phyloP scores from a whole-genome alignment of 371 early-diverging fungal genomes.

The Capniomyces stellatus region DNA sequence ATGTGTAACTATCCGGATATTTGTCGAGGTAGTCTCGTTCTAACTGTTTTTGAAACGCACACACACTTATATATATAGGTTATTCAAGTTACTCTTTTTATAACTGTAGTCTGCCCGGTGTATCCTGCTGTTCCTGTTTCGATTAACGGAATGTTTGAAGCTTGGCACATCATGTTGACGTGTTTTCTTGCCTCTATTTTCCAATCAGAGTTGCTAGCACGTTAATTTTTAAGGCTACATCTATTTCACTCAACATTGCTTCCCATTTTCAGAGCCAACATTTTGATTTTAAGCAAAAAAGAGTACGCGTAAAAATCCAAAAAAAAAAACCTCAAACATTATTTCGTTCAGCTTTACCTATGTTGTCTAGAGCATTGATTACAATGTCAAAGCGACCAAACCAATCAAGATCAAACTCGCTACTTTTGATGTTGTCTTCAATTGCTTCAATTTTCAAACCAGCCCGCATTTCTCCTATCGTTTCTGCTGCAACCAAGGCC shows the following conservation, averaged over 20 bases:
- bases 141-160: conserved; percentile 71
- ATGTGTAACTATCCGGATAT: neutral
- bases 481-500: conserved; percentile 32
- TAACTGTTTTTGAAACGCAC: too few relatives aligned
- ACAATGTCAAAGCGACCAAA: conserved; percentile 86
- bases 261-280: too few relatives aligned
- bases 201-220: neutral
- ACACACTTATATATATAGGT: neutral
- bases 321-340: too few relatives aligned
- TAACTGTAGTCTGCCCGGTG: conserved; percentile 86
- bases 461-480: conserved; percentile 47
- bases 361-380: conserved; percentile 95
- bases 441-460: conserved; percentile 43
- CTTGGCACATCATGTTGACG: conserved; percentile 92
- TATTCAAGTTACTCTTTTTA: conserved; percentile 32
- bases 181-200: conserved; percentile 66
- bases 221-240: neutral
- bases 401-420: conserved; percentile 69
- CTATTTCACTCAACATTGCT: too few relatives aligned
- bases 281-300: too few relatives aligned
- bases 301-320: too few relatives aligned
- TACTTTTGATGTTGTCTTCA: conserved; percentile 72
- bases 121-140: conserved; percentile 98
- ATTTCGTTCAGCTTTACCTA: conserved; percentile 15
- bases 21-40: neutral